Evolutionary conservation across 208 protist genomes (phyloP).

Genomic region (Vickermania ingenoplastis): DNA sequence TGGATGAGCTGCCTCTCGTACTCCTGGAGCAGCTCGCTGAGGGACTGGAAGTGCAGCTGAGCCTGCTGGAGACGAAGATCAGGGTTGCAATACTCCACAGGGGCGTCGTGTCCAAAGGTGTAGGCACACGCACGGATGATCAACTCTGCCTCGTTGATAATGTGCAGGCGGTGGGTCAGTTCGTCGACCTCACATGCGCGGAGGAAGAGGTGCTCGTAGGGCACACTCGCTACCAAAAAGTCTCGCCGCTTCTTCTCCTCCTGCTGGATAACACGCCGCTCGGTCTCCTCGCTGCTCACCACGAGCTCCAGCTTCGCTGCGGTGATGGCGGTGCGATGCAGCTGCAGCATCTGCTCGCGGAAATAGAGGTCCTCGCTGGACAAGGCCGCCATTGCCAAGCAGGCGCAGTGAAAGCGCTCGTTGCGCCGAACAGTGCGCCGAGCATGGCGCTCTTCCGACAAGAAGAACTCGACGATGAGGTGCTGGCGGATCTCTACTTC

Average conservation of each 20-base stretch:
- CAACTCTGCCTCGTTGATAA: constrained; percentile 30
- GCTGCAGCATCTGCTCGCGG: background rate
- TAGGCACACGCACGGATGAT: constrained; percentile 18
- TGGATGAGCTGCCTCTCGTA: constrained; percentile 9
- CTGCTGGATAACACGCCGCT: constrained; percentile 5
- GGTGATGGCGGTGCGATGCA: constrained; percentile 1
- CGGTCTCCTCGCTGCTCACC: background rate
- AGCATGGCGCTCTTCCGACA: background rate
- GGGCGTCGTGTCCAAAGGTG: constrained; percentile 8
- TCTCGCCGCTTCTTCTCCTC: constrained; percentile 10
- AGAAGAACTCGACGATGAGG: background rate
- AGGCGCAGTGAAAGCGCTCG: constrained; percentile 18
- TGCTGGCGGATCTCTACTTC: background rate
- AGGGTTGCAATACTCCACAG: constrained; percentile 14
- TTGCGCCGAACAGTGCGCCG: constrained; percentile 7
- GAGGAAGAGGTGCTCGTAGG: constrained; percentile 10
- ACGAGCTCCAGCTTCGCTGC: background rate
- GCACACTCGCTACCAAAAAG: constrained; percentile 18
- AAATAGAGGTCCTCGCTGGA: background rate
- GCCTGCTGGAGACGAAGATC: constrained; percentile 18
- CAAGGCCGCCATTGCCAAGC: constrained; percentile 3
- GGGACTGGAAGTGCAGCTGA: constrained; percentile 20
- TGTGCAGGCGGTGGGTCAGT: constrained; percentile 20
- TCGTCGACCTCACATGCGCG: constrained; percentile 35
- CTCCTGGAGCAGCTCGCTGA: constrained; percentile 12